Percentiles rank a stretch among this genome's conserved stretches.
Conservation (phyloP, 305 asterid genomes). For the Rubia balearica region DNA sequence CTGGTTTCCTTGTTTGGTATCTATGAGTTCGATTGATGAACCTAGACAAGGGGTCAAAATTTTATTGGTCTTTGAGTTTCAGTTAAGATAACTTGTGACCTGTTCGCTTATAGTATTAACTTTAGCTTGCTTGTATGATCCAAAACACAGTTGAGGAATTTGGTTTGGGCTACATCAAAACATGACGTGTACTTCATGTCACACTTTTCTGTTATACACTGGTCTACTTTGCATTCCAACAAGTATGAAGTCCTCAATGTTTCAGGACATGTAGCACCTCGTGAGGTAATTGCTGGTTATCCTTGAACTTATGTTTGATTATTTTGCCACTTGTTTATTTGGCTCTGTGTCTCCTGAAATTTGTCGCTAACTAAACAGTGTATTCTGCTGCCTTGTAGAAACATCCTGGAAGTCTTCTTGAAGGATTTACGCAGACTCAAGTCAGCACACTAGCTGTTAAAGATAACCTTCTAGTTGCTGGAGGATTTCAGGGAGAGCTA, state of each 20-base stretch:
- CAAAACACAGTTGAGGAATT: constrained; percentile 36
- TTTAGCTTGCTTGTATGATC: constrained; percentile 8
- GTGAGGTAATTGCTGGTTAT: constrained; percentile 49
- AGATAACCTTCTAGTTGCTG: constrained; percentile 86
- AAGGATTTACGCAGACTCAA: constrained; percentile 91
- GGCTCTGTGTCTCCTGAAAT: background rate
- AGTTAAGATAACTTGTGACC: background rate
- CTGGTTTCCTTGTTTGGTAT: background rate
- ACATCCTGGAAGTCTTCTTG: constrained; percentile 93
- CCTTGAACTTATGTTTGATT: background rate
- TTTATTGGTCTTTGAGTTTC: background rate
- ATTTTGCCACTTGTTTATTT: background rate
- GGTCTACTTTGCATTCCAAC: constrained; percentile 33
- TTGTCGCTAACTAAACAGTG: background rate
- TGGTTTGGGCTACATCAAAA: constrained; percentile 40
- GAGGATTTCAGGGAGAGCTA: constrained; percentile 88
- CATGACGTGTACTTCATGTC: constrained; percentile 43
- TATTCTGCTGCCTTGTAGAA: constrained; percentile 36
- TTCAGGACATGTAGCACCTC: constrained; percentile 85
- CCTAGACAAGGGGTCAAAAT: background rate
- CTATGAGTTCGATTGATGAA: background rate
- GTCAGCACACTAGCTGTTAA: constrained; percentile 90
- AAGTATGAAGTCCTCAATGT: constrained; percentile 57
- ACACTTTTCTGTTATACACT: constrained; percentile 34
- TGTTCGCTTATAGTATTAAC: background rate